Base-by-base conservation (phyloP, 2,329 filamentous ascomycete species). In the Pseudogymnoascus sp. region DNA sequence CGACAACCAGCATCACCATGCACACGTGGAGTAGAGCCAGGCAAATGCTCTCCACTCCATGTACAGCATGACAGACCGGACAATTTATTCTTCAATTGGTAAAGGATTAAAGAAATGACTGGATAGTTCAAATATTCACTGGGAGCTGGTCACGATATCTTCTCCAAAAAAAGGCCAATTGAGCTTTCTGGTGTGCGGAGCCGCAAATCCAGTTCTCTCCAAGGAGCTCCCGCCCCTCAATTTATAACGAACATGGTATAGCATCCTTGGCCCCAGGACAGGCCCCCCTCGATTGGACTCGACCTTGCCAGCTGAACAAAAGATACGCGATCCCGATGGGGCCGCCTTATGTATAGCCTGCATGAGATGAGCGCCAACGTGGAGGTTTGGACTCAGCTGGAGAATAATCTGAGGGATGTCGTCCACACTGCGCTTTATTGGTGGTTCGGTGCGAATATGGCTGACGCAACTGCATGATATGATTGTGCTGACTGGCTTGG, bases 381-480 rank as follows among this genome's bases (percentile, higher is more conserved):
- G 51, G 51, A 57, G 28, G 51, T 57, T 57, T 57, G 51, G 51
- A 10, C 11, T 34, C 28, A 34, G 28, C 28, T 34, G 51, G 28
- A 34, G 28, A 57, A 19, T 7, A 57, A 57, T 57, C 51, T 57
- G n/a, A 34, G 28, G n/a, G 28, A 19, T 57, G 28, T 57, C 28
- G 10, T 34, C 51, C 25, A 34, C 28, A 13, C 2, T 34, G 28
- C 28, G 28, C 11, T 57, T 57, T 57, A 57, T 57, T 57, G 51
- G 51, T 57, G 51, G 51, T 11, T 57, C 51, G 51, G 51, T 57
- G 51, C n/a, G 28, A 36, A 34, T 34, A 21, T 36, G 51, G 51
- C 51, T 57, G 51, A 57, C 51, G 51, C 51, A 36, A 57, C 51
- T 57, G 51, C 51, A 57, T 57, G 51, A 57, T 57, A 57, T 57